Percentiles rank a stretch among this genome's conserved stretches.
These are phyloP conservation scores for Melaleuca quinquenervia DNA, from an alignment of 345 rosid species.

Conservation along the genomic window DNA sequence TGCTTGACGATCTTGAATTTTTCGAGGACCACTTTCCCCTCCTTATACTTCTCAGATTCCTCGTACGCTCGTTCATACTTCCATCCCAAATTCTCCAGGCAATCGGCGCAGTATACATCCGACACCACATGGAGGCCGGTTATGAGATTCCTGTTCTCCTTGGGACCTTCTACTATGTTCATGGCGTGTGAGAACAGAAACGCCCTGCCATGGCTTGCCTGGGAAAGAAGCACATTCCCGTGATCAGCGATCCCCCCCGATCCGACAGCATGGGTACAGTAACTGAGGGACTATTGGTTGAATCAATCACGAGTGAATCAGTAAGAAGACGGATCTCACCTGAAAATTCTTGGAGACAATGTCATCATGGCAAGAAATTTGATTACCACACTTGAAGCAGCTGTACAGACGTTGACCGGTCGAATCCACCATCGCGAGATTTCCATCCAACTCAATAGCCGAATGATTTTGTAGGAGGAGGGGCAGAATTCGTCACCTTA, in stretches of 20 bases:
- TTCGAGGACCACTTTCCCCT: slow-evolving; percentile 18
- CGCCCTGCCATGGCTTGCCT: slow-evolving; percentile 16
- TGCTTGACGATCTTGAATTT: slow-evolving; percentile 17
- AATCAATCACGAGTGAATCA: background rate
- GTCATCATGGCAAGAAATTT: slow-evolving; percentile 27
- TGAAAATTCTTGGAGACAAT: slow-evolving; percentile 28
- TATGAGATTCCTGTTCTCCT: slow-evolving; percentile 12
- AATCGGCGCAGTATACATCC: slow-evolving; percentile 17
- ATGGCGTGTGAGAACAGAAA: slow-evolving; percentile 17
- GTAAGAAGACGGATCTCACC: slow-evolving; percentile 10
- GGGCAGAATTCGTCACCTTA: background rate
- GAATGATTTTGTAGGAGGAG: background rate
- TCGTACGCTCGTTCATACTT: slow-evolving; percentile 16
- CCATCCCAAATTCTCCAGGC: slow-evolving; percentile 24
- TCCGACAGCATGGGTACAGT: background rate
- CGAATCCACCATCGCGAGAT: background rate
- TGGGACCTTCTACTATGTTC: slow-evolving; percentile 10
- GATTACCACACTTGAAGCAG: slow-evolving; percentile 31
- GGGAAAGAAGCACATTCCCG: background rate
- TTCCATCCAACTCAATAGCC: background rate
- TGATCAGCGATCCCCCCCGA: background rate
- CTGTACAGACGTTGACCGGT: slow-evolving; percentile 20
- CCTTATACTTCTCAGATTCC: slow-evolving; percentile 19
- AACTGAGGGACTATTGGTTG: background rate
- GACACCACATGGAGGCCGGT: slow-evolving; percentile 24